Evolutionary conservation across 305 asterid species (phyloP), one percentile per base, ranked within the genome.

Genomic region (Plantago coronopus): DNA sequence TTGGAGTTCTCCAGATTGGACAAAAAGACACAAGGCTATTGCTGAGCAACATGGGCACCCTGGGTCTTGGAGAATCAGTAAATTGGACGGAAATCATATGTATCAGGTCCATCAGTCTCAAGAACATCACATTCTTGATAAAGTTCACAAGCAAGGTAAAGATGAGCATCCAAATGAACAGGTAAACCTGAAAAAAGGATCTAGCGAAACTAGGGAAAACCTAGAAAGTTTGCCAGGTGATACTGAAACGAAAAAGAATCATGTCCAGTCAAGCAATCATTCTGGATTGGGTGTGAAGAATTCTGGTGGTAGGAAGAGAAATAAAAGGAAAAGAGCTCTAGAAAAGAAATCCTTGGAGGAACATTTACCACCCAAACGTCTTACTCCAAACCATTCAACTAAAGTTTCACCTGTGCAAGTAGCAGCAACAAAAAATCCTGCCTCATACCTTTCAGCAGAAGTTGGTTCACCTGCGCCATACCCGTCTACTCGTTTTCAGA

Each of bases 1-100:
- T 50, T 93, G 99, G 99, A 89, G 99, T 69, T 76, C 50, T 59
- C 84, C 78, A 37, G 83, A 75, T 66, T 87, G 84, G 86, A 83
- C 96, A 31, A 18, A 66, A 29, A 76, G 59, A 48, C 97, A 93
- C 76, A 79, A 62, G 73, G 78, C 69, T 58, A 85, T 93, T 62
- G 95, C 97, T 59, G 74, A 73, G 48, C 72, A 61, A 74, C 81
- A 71, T 19, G 78, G 81, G 44, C 99, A 87, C 66, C 65, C 80
- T 50, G 68, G 69, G 48, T 59, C 50, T 29, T 62, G 51, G 54
- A 62, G 40, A 48, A 68, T 63, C 18, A 1, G 29, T 45, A 43
- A 37, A 18, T 31, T 64, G 68, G 70, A 74, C 63, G 73, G 61
- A 59, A 74, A 18, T 55, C 71, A 45, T 16, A 48, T 43, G 20